Evolutionary conservation across 2,329 filamentous ascomycete genomes (phyloP), one percentile per base, ranked within the genome.

Genomic region (Emydomyces testavorans): DNA sequence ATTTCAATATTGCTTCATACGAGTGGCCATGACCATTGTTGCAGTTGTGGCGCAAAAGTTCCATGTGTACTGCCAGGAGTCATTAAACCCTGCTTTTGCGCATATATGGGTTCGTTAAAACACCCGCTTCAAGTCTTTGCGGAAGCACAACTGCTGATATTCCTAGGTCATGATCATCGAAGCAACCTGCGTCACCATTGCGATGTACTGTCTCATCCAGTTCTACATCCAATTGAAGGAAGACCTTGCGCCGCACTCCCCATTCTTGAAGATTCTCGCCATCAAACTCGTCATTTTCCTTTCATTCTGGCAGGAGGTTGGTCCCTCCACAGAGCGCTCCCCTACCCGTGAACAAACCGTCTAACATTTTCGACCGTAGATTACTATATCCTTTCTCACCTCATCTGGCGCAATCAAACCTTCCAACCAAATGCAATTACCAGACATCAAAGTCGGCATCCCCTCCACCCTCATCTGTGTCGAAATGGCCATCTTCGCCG

Each of bases 231-330:
- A 93, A 63, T 71, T 92, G 38, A 80, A 78, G 53, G 67, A 73
- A 1, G 77, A 85, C 50, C 73, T 94, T 21, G 72, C 74, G 6
- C 75, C 81, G 46, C 78, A 93, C 60, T 73, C 70, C 15, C 83
- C 86, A 0, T 83, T 90, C 55, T 65, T 90, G 54, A 94, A 94
- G 65, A 80, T 94, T 21, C 61, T 87, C 16, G 83, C 85, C 58
- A 92, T 94, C 67, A 94, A 94, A 66, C 74, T 93, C 23, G 86
- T 93, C 60, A 87, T 94, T 59, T 94, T 94, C 71, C 75, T 94
- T 56, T 88, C 82, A 29, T 93, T 93, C 65, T 94, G 87, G 87
- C 87, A 94, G 60, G 72, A 70, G 26, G 71, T 74, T 57, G 54
- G 67, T 55, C 39, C n/a, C n/a, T 23, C 23, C 10, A 13, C 26